phyloP scores from a whole-genome alignment of 768 basidiomycete species.

The Pleurotus pulmonarius region DNA sequence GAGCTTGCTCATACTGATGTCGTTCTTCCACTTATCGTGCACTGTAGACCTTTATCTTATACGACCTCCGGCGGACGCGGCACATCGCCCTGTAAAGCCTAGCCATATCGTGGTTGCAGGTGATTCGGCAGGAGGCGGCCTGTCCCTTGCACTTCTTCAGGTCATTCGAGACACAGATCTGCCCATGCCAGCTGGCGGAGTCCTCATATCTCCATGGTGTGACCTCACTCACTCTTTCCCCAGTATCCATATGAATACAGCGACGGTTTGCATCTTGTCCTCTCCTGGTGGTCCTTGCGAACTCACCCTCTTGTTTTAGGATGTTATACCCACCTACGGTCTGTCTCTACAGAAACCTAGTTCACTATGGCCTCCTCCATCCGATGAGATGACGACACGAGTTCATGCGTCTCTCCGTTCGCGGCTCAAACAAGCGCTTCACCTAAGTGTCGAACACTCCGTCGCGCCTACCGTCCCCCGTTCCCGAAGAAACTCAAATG shows the following conservation, averaged over 20 bases:
- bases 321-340: constrained; percentile 76
- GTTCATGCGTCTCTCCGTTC: constrained; percentile 59
- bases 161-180: constrained; percentile 81
- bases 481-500: constrained; percentile 16
- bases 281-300: background rate
- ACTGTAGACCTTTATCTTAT: constrained; percentile 80
- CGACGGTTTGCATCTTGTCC: constrained; percentile 49
- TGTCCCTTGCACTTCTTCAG: constrained; percentile 80
- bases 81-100: constrained; percentile 78
- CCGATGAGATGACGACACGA: constrained; percentile 52
- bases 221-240: constrained; percentile 94
- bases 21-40: background rate
- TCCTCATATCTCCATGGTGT: constrained; percentile 91
- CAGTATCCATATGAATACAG: constrained; percentile 79
- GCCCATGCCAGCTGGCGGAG: constrained; percentile 81
- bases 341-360: constrained; percentile 77
- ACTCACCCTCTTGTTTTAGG: constrained; percentile 36
- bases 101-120: constrained; percentile 82
- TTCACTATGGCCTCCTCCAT: constrained; percentile 74
- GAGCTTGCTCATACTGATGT: constrained; percentile 19
- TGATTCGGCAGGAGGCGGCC: constrained; percentile 91
- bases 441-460: constrained; percentile 23
- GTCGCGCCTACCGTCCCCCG: constrained; percentile 13
- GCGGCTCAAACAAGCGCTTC: constrained; percentile 57
- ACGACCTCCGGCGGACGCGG: constrained; percentile 73